Conservation (phyloP, 768 basidiomycete species). For the Mycena alexandri region DNA sequence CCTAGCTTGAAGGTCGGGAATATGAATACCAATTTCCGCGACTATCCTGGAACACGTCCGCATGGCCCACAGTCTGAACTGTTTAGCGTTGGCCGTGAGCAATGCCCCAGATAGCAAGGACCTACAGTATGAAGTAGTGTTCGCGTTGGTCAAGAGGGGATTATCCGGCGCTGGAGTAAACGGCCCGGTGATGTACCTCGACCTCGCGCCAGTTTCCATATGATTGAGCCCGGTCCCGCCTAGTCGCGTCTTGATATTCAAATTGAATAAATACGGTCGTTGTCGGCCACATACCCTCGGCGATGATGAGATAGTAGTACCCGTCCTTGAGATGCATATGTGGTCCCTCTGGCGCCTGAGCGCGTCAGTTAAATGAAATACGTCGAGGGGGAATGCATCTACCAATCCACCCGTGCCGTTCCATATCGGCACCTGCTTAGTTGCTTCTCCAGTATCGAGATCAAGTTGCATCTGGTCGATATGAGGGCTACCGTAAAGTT, state of each 20-base stretch:
- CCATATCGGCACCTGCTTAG: constrained; percentile 40
- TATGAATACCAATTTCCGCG: constrained; percentile 48
- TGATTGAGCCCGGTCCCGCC: constrained; percentile 45
- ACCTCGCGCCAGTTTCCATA: constrained; percentile 44
- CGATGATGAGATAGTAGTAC: constrained; percentile 53
- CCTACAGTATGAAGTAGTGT: constrained; percentile 40
- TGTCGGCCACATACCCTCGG: constrained; percentile 44
- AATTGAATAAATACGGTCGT: not conserved
- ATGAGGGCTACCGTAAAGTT: constrained; percentile 39
- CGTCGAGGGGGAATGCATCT: not conserved
- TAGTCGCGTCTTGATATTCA: constrained; percentile 6
- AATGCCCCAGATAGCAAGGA: not conserved
- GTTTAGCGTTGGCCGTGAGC: not conserved
- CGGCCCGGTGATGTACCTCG: constrained; percentile 45
- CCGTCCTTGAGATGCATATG: constrained; percentile 44
- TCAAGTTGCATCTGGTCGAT: constrained; percentile 41
- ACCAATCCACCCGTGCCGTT: constrained; percentile 44
- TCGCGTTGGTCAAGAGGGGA: constrained; percentile 45
- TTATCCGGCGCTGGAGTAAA: constrained; percentile 40
- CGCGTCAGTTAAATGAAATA: not conserved
- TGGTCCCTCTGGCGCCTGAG: constrained; percentile 44
- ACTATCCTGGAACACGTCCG: constrained; percentile 51
- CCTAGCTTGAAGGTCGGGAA: constrained; percentile 25
- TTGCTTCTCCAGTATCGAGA: constrained; percentile 41
- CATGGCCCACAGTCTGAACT: constrained; percentile 56